These are phyloP conservation scores for Phytomonas francai DNA, from an alignment of 208 protist genomes.

Conservation along the genomic window DNA sequence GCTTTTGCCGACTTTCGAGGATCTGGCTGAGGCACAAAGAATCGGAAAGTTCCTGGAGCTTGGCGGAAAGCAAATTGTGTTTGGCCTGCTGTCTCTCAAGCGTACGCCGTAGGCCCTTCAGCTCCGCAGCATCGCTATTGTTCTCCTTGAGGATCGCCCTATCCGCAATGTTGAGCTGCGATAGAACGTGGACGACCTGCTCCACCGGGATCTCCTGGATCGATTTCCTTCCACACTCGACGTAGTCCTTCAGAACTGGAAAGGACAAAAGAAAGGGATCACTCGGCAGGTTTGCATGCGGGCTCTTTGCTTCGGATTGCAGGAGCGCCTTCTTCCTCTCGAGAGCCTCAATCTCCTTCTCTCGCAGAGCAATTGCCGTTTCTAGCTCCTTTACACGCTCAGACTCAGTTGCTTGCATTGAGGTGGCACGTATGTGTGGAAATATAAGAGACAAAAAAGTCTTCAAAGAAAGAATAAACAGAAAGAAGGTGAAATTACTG, in stretches of 20 bases:
- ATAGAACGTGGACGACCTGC: slow-evolving; percentile 56
- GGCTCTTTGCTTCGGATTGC: slow-evolving; percentile 31
- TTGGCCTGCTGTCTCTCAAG: slow-evolving; percentile 43
- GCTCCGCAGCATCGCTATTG: slow-evolving; percentile 24
- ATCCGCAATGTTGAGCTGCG: slow-evolving; percentile 61
- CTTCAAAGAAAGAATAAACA: not conserved
- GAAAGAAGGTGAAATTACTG: not conserved
- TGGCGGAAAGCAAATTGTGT: slow-evolving; percentile 12
- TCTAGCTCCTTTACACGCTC: slow-evolving; percentile 65
- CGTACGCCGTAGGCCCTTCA: slow-evolving; percentile 43
- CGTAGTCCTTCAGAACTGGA: slow-evolving; percentile 75
- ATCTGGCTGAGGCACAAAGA: slow-evolving; percentile 22
- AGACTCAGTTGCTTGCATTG: slow-evolving; percentile 40
- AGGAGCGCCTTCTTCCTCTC: slow-evolving; percentile 41
- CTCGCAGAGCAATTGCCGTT: slow-evolving; percentile 40
- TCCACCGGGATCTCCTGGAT: slow-evolving; percentile 48
- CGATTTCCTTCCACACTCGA: slow-evolving; percentile 27
- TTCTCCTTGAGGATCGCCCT: slow-evolving; percentile 63
- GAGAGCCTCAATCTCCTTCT: slow-evolving; percentile 56
- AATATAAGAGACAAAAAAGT: not conserved
- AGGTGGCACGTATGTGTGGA: not conserved
- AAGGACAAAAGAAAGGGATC: slow-evolving; percentile 52
- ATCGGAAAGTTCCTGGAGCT: slow-evolving; percentile 22
- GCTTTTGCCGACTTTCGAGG: slow-evolving; percentile 10
- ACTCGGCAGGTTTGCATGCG: slow-evolving; percentile 17